Percentiles rank a stretch among this genome's conserved stretches.
Evolutionary conservation across 129 eudicot species (phyloP).

Genomic region (Saussurea involucrata): DNA sequence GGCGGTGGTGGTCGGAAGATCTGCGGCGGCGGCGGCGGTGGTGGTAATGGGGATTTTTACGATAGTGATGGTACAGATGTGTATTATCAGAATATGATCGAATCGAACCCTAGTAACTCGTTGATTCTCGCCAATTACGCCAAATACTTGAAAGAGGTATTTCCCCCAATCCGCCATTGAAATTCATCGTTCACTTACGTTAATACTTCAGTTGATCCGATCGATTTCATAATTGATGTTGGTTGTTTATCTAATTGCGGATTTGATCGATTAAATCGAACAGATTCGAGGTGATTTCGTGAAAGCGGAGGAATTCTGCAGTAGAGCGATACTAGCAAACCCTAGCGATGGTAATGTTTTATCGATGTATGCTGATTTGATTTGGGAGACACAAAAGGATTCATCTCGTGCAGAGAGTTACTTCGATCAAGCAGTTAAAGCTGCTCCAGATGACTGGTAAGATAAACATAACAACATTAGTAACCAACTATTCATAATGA

Average conservation of each 20-base stretch:
- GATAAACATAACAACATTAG: background rate
- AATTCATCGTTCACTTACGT: background rate
- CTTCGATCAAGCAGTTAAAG: conserved; percentile 72
- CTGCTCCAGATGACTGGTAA: conserved; percentile 78
- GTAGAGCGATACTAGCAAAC: conserved; percentile 71
- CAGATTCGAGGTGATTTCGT: conserved; percentile 58
- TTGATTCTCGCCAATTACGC: conserved; percentile 66
- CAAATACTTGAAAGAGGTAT: conserved; percentile 68
- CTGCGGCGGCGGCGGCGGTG: conserved; percentile 34
- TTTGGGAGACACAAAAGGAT: conserved; percentile 76
- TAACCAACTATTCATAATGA: background rate
- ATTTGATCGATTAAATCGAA: background rate
- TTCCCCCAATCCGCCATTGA: background rate
- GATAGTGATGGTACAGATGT: conserved; percentile 40
- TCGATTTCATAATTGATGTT: background rate
- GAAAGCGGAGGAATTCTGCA: conserved; percentile 79
- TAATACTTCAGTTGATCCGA: background rate
- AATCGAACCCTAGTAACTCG: conserved; percentile 53
- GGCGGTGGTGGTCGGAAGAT: conserved; percentile 25
- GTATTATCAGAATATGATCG: conserved; percentile 55
- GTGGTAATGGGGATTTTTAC: conserved; percentile 17
- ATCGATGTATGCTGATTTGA: conserved; percentile 61
- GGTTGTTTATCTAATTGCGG: background rate
- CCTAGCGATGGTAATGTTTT: conserved; percentile 73
- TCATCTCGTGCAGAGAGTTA: conserved; percentile 64